phyloP scores from a whole-genome alignment of 805 yeast genomes.

The Barnettozyma salicaria region DNA sequence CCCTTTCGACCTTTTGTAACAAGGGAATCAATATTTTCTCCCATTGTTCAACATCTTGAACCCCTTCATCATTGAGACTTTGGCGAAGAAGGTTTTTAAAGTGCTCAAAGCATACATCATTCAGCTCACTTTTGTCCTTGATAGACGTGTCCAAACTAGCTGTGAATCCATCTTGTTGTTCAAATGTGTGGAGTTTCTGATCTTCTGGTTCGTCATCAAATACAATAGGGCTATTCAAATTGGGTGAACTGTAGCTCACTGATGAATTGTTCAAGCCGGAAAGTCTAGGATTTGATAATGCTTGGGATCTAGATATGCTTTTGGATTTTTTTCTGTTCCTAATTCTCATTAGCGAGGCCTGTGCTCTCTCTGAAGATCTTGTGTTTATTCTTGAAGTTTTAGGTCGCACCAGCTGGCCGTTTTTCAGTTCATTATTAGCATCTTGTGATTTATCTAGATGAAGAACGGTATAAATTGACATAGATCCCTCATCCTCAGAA shows the following conservation, averaged over 20 bases:
- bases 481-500: constrained; percentile 59
- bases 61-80: constrained; percentile 53
- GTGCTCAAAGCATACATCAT: constrained; percentile 35
- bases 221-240: constrained; percentile 4
- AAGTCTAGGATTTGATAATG: too few relatives aligned
- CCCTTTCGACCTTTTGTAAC: constrained; percentile 47
- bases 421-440: constrained; percentile 26
- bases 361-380: constrained; percentile 55
- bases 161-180: background rate
- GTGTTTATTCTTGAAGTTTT: constrained; percentile 30
- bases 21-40: constrained; percentile 41
- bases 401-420: constrained; percentile 29
- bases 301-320: constrained; percentile 22
- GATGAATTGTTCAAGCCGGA: too few relatives aligned
- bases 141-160: background rate
- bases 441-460: constrained; percentile 28
- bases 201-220: too few relatives aligned
- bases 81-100: constrained; percentile 51
- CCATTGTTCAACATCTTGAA: constrained; percentile 56
- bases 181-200: constrained; percentile 30
- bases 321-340: constrained; percentile 46
- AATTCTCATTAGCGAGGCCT: constrained; percentile 58
- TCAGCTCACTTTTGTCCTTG: constrained; percentile 25
- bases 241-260: constrained; percentile 11
- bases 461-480: constrained; percentile 60